Evolutionary conservation across 495 filamentous ascomycete species (phyloP), one percentile per base, ranked within the genome.

Genomic region (Cladorrhinum samala): DNA sequence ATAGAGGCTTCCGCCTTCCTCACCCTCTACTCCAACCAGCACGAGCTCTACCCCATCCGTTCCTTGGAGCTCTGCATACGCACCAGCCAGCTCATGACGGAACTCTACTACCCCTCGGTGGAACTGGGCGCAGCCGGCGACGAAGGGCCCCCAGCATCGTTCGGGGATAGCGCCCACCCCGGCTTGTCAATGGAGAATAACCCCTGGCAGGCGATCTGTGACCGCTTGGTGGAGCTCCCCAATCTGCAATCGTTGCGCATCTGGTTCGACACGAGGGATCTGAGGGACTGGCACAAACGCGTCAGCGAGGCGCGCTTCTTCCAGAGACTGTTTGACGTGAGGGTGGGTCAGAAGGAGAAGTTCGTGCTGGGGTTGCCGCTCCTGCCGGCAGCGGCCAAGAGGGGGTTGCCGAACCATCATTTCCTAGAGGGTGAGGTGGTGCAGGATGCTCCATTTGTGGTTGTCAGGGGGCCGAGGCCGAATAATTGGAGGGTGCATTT

Each of bases 261-360:
- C 37, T 67, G 61, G 61, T 43, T 67, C 25, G 57, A 67, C 54
- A 54, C 61, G 46, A 41, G 56, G 25, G 64, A 67, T 53, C 59
- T 67, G 41, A 53, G 61, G 9, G 59, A 57, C 2, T 67, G 64
- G 64, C 48, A 60, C 43, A 48, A 52, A 49, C 58, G 60, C 17
- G 58, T 64, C 4, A 53, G 43, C 52, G 63, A 66, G 56, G 60
- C 54, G 41, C 46, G 54, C 9, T 46, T 66, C 48, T 58, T 66
- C 13, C 53, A 5, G 0, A 21, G 21, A 3, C 52, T 67, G 23
- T 16, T 40, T 11, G 23, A 55, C 6, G 56, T 66, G 6, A 47
- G 46, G n/a, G 50, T 54, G 8, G n/a, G 37, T 30, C 38, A 40
- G 21, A 47, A 27, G 23, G 2, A 20, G 6, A 18, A 53, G 9